Base-by-base conservation (phyloP, 1,284 basidiomycete genomes). In the Afroboletus lepidellus region DNA sequence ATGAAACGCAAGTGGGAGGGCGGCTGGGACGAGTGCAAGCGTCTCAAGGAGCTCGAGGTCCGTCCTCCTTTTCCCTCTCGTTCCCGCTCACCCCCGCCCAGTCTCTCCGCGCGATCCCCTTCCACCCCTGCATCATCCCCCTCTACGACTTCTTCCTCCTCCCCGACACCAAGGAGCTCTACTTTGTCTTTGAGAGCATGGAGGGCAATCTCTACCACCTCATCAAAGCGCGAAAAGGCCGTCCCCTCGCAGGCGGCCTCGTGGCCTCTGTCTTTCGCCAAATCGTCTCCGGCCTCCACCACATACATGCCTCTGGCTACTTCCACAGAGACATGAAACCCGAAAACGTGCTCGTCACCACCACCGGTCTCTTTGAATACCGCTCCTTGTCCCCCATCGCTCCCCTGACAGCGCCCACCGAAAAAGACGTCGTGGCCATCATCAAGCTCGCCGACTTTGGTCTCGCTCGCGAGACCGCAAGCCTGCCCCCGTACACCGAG, bases 301-400 rank as follows among this genome's bases (percentile, higher is more conserved):
- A 99, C 70, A 94, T 99, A 57, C 97, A 99, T 72, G 69, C 77
- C 16, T 78, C 88, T 44, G 96, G 96, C 52, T 99, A 97, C 73
- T 99, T 99, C 70, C 97, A 99, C 70, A 92, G 97, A 50, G 97
- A 99, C 72, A 96, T 99, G 93, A 99, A 99, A 73, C 97, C 97
- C 25, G 97, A 99, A 70, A 99, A 99, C 65, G 85, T 99, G n/a
- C 84, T 99, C 50, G 96, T 99, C 63, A 99, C 97, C n/a, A 99
- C 97, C 3, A 98, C 94, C 11, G 97, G 97, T 23, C 80, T 98
- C 46, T 89, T 90, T 60, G 94, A 98, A 72, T 99, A 99, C 69
- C 86, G 85, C n/a, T 81, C 91, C 8, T 75, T 91, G 33, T 85
- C 82, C 20, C 83, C 85, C 18, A 58, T 76, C 36, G 79, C 83